phyloP scores from a whole-genome alignment of 805 yeast species.

The Saturnispora hagleri region DNA sequence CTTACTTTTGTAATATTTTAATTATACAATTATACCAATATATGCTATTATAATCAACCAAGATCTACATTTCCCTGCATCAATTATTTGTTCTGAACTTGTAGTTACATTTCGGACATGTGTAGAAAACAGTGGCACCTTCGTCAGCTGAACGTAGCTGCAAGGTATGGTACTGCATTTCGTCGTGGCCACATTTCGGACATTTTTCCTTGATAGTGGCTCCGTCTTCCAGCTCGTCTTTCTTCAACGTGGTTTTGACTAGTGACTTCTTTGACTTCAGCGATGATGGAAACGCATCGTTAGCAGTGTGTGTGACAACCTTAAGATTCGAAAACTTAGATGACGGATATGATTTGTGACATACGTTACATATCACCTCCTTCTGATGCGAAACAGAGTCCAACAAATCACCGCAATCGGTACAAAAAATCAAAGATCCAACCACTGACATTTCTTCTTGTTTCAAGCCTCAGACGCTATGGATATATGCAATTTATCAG shows the following conservation, averaged over 20 bases:
- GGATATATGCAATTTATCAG: background rate
- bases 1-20: background rate
- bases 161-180: slow-evolving; percentile 94
- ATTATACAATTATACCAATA: background rate
- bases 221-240: slow-evolving; percentile 81
- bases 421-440: slow-evolving; percentile 90
- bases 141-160: slow-evolving; percentile 98
- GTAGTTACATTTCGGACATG: slow-evolving; percentile 90
- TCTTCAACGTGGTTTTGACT: slow-evolving; percentile 75
- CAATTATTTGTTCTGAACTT: slow-evolving; percentile 89
- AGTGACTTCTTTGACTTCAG: slow-evolving; percentile 75
- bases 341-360: slow-evolving; percentile 33
- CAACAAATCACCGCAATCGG: slow-evolving; percentile 83
- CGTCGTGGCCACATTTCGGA: slow-evolving; percentile 97
- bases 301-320: slow-evolving; percentile 81
- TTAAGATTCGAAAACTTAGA: slow-evolving; percentile 63
- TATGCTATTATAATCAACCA: background rate
- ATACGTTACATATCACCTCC: slow-evolving; percentile 23
- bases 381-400: slow-evolving; percentile 49
- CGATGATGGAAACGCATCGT: slow-evolving; percentile 88
- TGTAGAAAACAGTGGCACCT: slow-evolving; percentile 98
- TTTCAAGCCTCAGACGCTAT: background rate
- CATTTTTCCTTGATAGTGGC: slow-evolving; percentile 96
- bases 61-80: background rate
- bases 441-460: slow-evolving; percentile 69